phyloP scores from a whole-genome alignment of 1,284 basidiomycete species.

The Cryptococcus depauperatus region DNA sequence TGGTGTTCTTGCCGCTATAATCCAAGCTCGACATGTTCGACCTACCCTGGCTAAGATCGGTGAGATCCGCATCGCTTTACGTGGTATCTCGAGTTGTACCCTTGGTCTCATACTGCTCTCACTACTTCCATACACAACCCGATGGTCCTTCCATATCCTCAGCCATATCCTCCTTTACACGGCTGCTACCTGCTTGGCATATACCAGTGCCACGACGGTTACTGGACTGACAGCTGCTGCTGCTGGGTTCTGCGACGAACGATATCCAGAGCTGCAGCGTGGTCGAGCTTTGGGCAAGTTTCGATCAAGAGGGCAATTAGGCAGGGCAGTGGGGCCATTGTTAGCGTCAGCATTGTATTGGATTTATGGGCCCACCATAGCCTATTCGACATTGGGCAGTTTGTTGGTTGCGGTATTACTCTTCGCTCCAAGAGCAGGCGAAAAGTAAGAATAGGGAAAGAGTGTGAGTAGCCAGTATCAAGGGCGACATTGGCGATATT shows the following conservation, averaged over 20 bases:
- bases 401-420: conserved; percentile 14
- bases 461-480: too few species aligned
- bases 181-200: conserved; percentile 71
- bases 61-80: conserved; percentile 67
- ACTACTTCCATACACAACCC: conserved; percentile 53
- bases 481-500: too few species aligned
- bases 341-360: conserved; percentile 66
- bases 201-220: conserved; percentile 85
- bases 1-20: conserved; percentile 72
- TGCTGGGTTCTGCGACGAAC: conserved; percentile 74
- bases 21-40: conserved; percentile 86
- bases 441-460: too few species aligned
- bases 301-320: conserved; percentile 74
- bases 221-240: conserved; percentile 78
- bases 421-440: conserved; percentile 1
- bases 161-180: conserved; percentile 53
- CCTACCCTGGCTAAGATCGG: conserved; percentile 53
- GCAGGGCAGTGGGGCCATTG: conserved; percentile 77
- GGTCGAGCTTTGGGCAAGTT: conserved; percentile 78
- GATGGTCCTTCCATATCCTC: conserved; percentile 9
- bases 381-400: conserved; percentile 58
- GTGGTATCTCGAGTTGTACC: conserved; percentile 64
- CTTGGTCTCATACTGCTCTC: conserved; percentile 61
- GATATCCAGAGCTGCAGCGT: conserved; percentile 26
- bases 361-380: conserved; percentile 56